Evolutionary conservation across 495 filamentous ascomycete genomes (phyloP).

Genomic region (Penicillium canescens): DNA sequence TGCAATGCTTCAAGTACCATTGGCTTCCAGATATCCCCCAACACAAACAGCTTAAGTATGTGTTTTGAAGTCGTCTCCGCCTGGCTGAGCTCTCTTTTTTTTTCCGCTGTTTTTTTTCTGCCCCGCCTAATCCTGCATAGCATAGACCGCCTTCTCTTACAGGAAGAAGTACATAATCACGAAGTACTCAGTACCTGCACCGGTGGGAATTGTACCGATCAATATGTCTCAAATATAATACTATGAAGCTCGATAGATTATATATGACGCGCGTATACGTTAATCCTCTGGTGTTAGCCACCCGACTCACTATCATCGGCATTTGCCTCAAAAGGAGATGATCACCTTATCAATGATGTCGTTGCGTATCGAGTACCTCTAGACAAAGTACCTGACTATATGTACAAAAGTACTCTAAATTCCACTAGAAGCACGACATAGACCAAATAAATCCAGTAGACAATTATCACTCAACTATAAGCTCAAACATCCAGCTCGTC

Average conservation of each 20-base stretch:
- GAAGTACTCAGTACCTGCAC: background rate
- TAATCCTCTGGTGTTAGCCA: too few species aligned
- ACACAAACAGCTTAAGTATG: background rate
- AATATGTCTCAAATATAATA: too few species aligned
- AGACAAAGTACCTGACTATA: too few species aligned
- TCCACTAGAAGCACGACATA: too few species aligned
- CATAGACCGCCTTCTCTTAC: slow-evolving; percentile 5
- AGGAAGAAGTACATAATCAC: background rate
- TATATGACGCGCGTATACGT: too few species aligned
- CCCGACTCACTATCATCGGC: too few species aligned
- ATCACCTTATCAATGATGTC: too few species aligned
- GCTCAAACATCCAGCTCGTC: background rate
- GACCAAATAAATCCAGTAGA: background rate
- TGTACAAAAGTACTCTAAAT: too few species aligned
- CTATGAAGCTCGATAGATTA: too few species aligned
- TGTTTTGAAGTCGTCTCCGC: background rate
- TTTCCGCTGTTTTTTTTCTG: slow-evolving; percentile 10
- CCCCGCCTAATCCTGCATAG: slow-evolving; percentile 6
- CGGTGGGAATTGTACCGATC: too few species aligned
- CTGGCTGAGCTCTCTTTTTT: background rate
- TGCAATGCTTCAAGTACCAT: background rate
- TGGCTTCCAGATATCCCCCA: background rate
- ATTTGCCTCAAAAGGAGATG: too few species aligned
- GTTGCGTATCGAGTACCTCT: too few species aligned
- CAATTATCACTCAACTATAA: background rate